Conservation (phyloP, 805 yeast species). For the Cyberlindnera euphorbiiphila region DNA sequence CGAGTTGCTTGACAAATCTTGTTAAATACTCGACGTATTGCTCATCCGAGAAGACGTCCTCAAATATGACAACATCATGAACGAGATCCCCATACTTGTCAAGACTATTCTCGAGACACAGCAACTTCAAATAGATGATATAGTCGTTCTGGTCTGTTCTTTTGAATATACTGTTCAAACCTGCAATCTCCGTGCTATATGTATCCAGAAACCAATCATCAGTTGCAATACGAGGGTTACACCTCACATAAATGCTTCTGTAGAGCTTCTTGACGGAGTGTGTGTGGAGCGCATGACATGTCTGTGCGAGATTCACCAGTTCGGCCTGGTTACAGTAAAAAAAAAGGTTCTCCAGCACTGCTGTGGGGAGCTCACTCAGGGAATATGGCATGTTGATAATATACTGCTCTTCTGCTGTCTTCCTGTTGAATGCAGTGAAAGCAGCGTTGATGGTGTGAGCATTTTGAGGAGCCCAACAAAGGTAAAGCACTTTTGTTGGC, state of each 20-base stretch:
- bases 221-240: slow-evolving; percentile 30
- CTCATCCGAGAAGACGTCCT: slow-evolving; percentile 27
- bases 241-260: slow-evolving; percentile 33
- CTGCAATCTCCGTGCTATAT: slow-evolving; percentile 37
- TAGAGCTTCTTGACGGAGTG: slow-evolving; percentile 35
- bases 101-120: slow-evolving; percentile 37
- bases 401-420: too few relatives aligned
- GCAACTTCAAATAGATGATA: slow-evolving; percentile 36
- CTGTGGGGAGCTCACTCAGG: background rate
- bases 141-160: slow-evolving; percentile 35
- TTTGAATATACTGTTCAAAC: slow-evolving; percentile 32
- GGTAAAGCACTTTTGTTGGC: too few relatives aligned
- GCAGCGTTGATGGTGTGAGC: too few relatives aligned
- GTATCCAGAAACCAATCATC: slow-evolving; percentile 33
- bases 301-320: slow-evolving; percentile 4
- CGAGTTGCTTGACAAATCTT: slow-evolving; percentile 24
- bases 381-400: too few relatives aligned
- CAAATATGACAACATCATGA: slow-evolving; percentile 34
- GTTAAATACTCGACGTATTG: slow-evolving; percentile 23
- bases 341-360: background rate
- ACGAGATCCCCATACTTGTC: slow-evolving; percentile 31
- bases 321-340: slow-evolving; percentile 4
- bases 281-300: slow-evolving; percentile 24
- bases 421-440: too few relatives aligned
- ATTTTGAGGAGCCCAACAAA: too few relatives aligned